Conservation (phyloP, 352 stramenopile species). For the Phytopythium cucurbitacearum region DNA sequence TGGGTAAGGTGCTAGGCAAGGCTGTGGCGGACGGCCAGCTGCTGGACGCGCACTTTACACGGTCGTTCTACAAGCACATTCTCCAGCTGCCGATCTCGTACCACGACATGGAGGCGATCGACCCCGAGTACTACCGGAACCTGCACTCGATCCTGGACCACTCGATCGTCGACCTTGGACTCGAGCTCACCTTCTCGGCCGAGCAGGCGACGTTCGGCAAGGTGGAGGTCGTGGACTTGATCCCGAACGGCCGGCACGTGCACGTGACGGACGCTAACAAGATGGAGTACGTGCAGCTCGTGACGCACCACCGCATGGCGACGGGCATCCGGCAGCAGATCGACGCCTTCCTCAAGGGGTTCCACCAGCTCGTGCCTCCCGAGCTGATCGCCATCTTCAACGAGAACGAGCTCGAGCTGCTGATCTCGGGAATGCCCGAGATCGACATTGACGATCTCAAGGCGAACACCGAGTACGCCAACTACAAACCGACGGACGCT, state of each 20-base stretch:
- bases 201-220: constrained; percentile 90
- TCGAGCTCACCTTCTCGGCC: constrained; percentile 93
- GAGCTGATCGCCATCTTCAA: constrained; percentile 93
- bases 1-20: constrained; percentile 98
- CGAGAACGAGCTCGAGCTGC: constrained; percentile 91
- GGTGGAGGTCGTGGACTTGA: constrained; percentile 85
- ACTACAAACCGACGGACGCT: constrained; percentile 86
- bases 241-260: constrained; percentile 84
- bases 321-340: constrained; percentile 96
- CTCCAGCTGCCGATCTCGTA: constrained; percentile 96
- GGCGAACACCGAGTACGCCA: constrained; percentile 91
- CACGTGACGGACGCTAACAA: constrained; percentile 92
- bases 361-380: constrained; percentile 89
- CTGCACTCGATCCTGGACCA: constrained; percentile 90
- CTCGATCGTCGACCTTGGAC: constrained; percentile 70
- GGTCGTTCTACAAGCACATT: constrained; percentile 99
- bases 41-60: constrained; percentile 98
- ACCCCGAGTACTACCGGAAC: constrained; percentile 95
- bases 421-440: constrained; percentile 91
- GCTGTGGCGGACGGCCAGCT: constrained; percentile 98
- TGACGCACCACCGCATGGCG: constrained; percentile 99
- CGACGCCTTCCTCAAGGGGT: constrained; percentile 87
- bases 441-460: constrained; percentile 95
- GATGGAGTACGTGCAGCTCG: constrained; percentile 91
- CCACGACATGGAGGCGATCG: constrained; percentile 99